Conservation (phyloP, 2,329 filamentous ascomycete genomes). For the Meredithiella fracta region DNA sequence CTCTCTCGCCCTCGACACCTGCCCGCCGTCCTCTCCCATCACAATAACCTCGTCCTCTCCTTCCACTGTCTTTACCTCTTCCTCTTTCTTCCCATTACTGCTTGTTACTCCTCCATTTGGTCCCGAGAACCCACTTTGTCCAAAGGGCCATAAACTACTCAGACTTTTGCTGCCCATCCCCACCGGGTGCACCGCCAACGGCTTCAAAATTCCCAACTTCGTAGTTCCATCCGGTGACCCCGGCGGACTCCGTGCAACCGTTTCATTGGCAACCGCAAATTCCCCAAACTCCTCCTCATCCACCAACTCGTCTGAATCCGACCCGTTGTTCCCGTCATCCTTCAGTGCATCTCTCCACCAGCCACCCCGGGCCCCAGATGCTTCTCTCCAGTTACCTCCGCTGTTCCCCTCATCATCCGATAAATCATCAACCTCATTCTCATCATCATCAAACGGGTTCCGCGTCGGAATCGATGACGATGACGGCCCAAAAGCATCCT, state of each 20-base stretch:
- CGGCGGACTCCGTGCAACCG: not conserved
- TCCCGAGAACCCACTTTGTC: not conserved
- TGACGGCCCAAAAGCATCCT: slow-evolving; percentile 18
- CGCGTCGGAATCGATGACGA: slow-evolving; percentile 19
- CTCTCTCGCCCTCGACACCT: slow-evolving; percentile 31
- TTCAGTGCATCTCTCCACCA: slow-evolving; percentile 32
- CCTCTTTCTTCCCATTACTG: slow-evolving; percentile 4
- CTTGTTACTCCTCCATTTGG: slow-evolving; percentile 14
- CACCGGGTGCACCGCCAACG: slow-evolving; percentile 36
- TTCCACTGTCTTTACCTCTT: slow-evolving; percentile 15
- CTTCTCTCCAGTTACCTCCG: slow-evolving; percentile 17
- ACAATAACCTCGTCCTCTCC: slow-evolving; percentile 17
- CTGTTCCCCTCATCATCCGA: slow-evolving; percentile 24
- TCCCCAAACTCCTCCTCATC: slow-evolving; percentile 51
- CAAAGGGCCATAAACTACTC: slow-evolving; percentile 42
- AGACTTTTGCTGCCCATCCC: slow-evolving; percentile 24
- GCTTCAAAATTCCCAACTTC: slow-evolving; percentile 35
- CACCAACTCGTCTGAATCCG: slow-evolving; percentile 33
- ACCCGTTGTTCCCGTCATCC: slow-evolving; percentile 20
- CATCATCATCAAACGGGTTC: slow-evolving; percentile 41
- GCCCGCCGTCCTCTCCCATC: slow-evolving; percentile 25
- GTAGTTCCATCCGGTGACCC: not conserved
- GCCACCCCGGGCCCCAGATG: slow-evolving; percentile 22
- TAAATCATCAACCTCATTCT: slow-evolving; percentile 37
- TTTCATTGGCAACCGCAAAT: slow-evolving; percentile 44